These are phyloP conservation scores for Heterobasidion parviporum DNA, from an alignment of 1,284 basidiomycete species.

Conservation along the genomic window DNA sequence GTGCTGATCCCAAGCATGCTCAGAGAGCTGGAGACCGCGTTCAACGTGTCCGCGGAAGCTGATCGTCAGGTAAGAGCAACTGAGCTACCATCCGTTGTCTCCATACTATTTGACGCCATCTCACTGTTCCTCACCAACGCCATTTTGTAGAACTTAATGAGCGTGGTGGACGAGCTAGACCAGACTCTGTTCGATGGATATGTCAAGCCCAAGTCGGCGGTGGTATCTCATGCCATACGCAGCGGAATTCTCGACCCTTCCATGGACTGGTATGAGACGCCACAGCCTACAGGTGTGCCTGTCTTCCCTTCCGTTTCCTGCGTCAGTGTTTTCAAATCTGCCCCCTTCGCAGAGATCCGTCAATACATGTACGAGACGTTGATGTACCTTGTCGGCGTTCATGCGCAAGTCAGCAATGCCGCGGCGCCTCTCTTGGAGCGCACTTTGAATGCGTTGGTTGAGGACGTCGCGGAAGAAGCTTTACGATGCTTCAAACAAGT, in stretches of 20 bases:
- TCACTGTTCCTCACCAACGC: background rate
- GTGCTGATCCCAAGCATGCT: conserved; percentile 75
- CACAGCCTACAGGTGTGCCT: conserved; percentile 74
- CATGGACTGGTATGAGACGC: conserved; percentile 90
- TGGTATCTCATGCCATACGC: conserved; percentile 64
- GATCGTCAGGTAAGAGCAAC: conserved; percentile 53
- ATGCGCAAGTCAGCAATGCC: conserved; percentile 82
- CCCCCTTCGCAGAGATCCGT: conserved; percentile 65
- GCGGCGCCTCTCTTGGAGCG: conserved; percentile 77
- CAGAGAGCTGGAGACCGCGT: conserved; percentile 70
- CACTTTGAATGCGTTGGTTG: conserved; percentile 76
- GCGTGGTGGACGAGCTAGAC: conserved; percentile 80
- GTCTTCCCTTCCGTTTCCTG: background rate
- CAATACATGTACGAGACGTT: conserved; percentile 90
- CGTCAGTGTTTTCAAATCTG: background rate
- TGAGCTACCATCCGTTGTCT: background rate
- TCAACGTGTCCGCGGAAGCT: conserved; percentile 68
- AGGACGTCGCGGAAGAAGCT: conserved; percentile 77
- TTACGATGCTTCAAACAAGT: conserved; percentile 82
- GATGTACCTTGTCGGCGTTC: conserved; percentile 84
- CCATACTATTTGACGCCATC: background rate
- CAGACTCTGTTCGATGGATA: conserved; percentile 84
- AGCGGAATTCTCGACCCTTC: conserved; percentile 71
- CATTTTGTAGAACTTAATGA: conserved; percentile 52
- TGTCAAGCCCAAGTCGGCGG: conserved; percentile 67